Conservation (phyloP, 164 flowering plant species). For the Stephania yunnanensis region DNA sequence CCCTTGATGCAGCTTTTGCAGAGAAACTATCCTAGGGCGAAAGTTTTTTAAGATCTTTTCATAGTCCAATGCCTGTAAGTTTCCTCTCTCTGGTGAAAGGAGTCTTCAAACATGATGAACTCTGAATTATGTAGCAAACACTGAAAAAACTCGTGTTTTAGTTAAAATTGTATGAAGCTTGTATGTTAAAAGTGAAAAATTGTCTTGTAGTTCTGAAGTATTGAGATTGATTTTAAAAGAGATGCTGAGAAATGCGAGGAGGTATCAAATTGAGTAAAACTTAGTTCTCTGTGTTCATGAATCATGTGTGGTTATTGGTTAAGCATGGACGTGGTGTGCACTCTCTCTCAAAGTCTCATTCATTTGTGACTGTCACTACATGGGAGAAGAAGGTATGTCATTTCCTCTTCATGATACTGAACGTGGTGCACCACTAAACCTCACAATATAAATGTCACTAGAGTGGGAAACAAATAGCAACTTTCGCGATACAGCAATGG, state of each 20-base stretch:
- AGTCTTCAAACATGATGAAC: background rate
- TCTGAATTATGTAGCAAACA: background rate
- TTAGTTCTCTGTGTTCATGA: too few relatives aligned
- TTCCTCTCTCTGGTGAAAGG: background rate
- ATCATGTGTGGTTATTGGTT: background rate
- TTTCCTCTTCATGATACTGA: conserved; percentile 20
- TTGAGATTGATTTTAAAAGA: background rate
- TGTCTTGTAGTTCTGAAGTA: background rate
- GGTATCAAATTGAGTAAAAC: too few relatives aligned
- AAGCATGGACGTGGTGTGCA: background rate
- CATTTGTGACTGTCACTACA: background rate
- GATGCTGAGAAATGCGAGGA: background rate
- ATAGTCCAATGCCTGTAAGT: background rate
- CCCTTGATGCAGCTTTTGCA: conserved; percentile 73
- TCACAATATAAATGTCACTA: conserved; percentile 14
- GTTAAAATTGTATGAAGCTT: too few relatives aligned
- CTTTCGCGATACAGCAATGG: conserved; percentile 16
- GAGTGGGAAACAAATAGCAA: background rate
- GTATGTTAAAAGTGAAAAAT: too few relatives aligned
- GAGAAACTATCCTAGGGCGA: conserved; percentile 27
- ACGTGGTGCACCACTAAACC: background rate
- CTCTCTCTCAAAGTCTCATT: background rate
- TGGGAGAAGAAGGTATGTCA: conserved; percentile 20
- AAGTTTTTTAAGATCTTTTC: conserved; percentile 23
- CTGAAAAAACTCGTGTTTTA: background rate